Conservation (phyloP, 345 rosid species). For the Citrus cavaleriei region DNA sequence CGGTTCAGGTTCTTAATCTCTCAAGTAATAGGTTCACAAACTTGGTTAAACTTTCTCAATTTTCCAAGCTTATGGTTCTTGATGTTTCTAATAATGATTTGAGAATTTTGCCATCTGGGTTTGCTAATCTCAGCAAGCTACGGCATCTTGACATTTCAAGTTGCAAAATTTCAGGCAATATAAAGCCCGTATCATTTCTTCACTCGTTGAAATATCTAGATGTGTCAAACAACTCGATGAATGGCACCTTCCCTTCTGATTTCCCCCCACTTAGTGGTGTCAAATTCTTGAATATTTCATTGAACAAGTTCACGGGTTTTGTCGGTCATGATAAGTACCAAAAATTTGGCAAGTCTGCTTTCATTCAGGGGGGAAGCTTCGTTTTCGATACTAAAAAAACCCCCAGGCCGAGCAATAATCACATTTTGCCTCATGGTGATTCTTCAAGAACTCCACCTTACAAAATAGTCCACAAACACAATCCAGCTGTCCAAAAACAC, state of each 20-base stretch:
- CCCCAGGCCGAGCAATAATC: conserved; percentile 15
- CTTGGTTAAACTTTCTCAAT: conserved; percentile 49
- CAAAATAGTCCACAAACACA: conserved; percentile 7
- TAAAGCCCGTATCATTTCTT: conserved; percentile 52
- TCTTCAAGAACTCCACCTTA: conserved; percentile 10
- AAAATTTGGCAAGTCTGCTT: conserved; percentile 71
- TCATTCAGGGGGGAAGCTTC: conserved; percentile 48
- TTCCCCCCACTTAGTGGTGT: conserved; percentile 58
- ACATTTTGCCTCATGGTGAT: not conserved
- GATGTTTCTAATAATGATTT: conserved; percentile 63
- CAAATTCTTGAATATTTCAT: conserved; percentile 59
- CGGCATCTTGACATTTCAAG: conserved; percentile 54
- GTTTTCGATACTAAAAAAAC: conserved; percentile 36
- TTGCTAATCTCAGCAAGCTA: conserved; percentile 43
- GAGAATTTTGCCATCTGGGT: conserved; percentile 47
- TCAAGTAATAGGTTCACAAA: conserved; percentile 77
- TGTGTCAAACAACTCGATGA: conserved; percentile 61
- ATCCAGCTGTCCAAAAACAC: conserved; percentile 8
- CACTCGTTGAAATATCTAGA: conserved; percentile 54
- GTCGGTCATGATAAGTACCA: conserved; percentile 30
- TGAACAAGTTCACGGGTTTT: conserved; percentile 61
- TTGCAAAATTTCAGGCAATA: conserved; percentile 54
- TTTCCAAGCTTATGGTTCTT: conserved; percentile 42
- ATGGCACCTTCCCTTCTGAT: conserved; percentile 75
- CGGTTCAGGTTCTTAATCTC: conserved; percentile 52